These are phyloP conservation scores for Neodidymelliopsis sp. DNA, from an alignment of 2,329 filamentous ascomycete genomes.

Conservation along the genomic window DNA sequence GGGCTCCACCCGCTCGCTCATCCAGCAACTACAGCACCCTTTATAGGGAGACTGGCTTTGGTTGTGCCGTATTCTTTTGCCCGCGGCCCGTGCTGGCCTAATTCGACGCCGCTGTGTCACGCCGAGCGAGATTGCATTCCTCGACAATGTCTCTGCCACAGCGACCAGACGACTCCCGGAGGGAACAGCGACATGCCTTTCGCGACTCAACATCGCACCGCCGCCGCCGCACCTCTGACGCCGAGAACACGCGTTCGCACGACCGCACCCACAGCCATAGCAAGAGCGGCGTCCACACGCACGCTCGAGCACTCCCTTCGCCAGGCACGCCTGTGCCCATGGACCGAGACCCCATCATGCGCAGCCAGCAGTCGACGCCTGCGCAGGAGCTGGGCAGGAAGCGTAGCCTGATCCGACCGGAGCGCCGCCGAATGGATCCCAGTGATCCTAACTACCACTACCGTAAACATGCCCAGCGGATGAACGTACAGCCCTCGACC, in stretches of 20 bases:
- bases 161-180: slow-evolving; percentile 66
- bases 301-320: slow-evolving; percentile 54
- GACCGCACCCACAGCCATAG: slow-evolving; percentile 45
- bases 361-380: slow-evolving; percentile 42
- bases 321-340: slow-evolving; percentile 50
- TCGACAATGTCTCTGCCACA: slow-evolving; percentile 58
- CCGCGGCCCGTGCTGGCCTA: slow-evolving; percentile 18
- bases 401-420: slow-evolving; percentile 86
- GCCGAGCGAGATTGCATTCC: slow-evolving; percentile 32
- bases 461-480: slow-evolving; percentile 90
- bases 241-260: slow-evolving; percentile 68
- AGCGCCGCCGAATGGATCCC: slow-evolving; percentile 82
- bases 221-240: slow-evolving; percentile 69
- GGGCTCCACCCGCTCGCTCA: slow-evolving; percentile 9
- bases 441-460: slow-evolving; percentile 97
- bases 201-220: slow-evolving; percentile 73
- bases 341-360: slow-evolving; percentile 64
- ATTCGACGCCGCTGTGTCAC: slow-evolving; percentile 3
- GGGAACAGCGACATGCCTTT: slow-evolving; percentile 59
- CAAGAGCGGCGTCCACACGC: slow-evolving; percentile 52
- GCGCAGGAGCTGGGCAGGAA: slow-evolving; percentile 71
- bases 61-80: slow-evolving; percentile 6
- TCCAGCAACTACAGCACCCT: slow-evolving; percentile 3
- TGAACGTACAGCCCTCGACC: slow-evolving; percentile 87
- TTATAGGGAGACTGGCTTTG: slow-evolving; percentile 3